Evolutionary conservation across 441 rosid genomes (phyloP).

Genomic region (Isatis lusitanica): DNA sequence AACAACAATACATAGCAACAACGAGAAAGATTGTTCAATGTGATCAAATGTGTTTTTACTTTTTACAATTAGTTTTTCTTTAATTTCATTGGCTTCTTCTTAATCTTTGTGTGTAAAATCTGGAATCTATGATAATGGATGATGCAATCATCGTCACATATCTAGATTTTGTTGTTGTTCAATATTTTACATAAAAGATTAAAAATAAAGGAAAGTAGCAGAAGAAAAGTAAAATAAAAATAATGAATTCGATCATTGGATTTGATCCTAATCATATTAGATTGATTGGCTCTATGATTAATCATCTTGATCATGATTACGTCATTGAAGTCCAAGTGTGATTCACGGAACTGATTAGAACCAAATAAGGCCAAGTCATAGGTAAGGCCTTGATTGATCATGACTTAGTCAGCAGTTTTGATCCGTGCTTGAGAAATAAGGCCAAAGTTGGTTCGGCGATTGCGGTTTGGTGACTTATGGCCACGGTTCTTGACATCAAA

Average conservation of each 20-base stretch:
- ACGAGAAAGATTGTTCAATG: constrained; percentile 5
- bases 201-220: neutral
- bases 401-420: neutral
- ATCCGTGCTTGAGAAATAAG: neutral
- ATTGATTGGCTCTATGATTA: neutral
- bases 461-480: neutral
- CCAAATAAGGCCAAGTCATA: neutral
- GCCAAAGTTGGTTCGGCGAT: neutral
- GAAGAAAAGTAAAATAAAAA: neutral
- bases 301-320: no score
- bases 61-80: neutral
- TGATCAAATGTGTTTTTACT: neutral
- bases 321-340: neutral
- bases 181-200: neutral
- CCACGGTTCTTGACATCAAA: no score
- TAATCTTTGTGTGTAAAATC: neutral
- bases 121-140: constrained; percentile 15
- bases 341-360: neutral
- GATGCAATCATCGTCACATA: constrained; percentile 1
- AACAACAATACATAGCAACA: neutral
- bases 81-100: neutral
- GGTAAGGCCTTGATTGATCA: neutral
- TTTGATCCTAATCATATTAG: neutral
- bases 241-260: no score
- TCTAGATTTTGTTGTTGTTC: neutral